Evolutionary conservation across 768 basidiomycete genomes (phyloP), one percentile per base, ranked within the genome.

Genomic region (Auricularia cornea): DNA sequence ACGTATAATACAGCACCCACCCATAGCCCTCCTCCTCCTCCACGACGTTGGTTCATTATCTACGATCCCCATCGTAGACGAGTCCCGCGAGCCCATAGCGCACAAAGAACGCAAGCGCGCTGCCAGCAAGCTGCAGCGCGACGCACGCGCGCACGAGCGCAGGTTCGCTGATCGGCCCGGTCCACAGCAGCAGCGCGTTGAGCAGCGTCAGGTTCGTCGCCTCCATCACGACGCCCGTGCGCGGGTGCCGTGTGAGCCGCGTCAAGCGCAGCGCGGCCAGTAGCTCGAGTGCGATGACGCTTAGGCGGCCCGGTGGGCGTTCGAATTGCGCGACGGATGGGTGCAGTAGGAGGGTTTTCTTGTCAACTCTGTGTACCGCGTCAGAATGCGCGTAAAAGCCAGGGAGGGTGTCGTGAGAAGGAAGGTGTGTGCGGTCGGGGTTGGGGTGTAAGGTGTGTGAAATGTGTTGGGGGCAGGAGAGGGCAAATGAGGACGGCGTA

Each of bases 181-280:
- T 71, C 26, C 84, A 80, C 28, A 96, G 76, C 32, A 99, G 80
- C 61, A 97, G 80, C 61, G 89, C 82, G 72, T 97, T 98, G 33
- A 96, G 78, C 64, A 99, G 86, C 0, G 97, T 99, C 65, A 98
- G 75, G 73, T 99, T 99, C 38, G 90, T 94, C 3, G 85, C 81
- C 64, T 89, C 87, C 2, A 79, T 70, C 67, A 97, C 87, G 29
- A 71, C 73, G 12, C 85, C 84, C 28, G 78, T 86, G 52, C 70
- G 77, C 16, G 82, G 75, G 68, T 87, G 81, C 20, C 77, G 65
- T 31, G 81, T 84, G 5, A 97, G 75, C 33, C 85, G 76, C 32
- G 90, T 85, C 23, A 95, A 76, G 3, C 89, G 82, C 11, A 97
- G 70, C 1, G 77, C 66, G 2, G 86, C 79, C 59, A 97, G 73